These are phyloP conservation scores for Fagopyrum homotropicum DNA, from an alignment of 148 eudicot genomes.

Conservation along the genomic window DNA sequence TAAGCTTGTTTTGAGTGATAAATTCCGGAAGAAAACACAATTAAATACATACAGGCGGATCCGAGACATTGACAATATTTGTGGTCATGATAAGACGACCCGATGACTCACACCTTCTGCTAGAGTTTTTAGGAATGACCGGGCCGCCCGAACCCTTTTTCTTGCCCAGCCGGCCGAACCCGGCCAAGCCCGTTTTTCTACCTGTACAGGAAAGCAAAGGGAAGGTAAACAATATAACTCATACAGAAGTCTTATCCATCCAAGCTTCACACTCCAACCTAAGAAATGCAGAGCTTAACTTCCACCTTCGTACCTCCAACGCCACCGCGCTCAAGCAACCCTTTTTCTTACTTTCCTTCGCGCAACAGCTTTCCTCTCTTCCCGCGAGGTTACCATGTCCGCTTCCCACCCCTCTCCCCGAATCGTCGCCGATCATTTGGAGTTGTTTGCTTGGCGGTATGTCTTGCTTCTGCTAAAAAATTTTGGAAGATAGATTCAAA, in stretches of 20 bases:
- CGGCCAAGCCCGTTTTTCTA: no score
- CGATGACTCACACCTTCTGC: no score
- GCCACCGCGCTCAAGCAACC: background rate
- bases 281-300: constrained; percentile 9
- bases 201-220: no score
- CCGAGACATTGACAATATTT: no score
- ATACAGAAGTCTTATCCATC: background rate
- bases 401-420: constrained; percentile 20
- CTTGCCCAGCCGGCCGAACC: no score
- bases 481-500: background rate
- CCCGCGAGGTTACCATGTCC: constrained; percentile 4
- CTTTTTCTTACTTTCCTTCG: background rate
- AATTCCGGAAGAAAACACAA: no score
- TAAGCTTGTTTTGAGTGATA: no score
- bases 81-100: no score
- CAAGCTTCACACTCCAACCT: background rate
- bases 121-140: no score
- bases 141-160: no score
- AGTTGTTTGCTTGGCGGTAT: constrained; percentile 90
- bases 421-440: constrained; percentile 24
- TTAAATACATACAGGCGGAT: no score
- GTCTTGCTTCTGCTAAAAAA: constrained; percentile 6
- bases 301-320: constrained; percentile 3
- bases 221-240: background rate
- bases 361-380: background rate